Evolutionary conservation across 2,329 filamentous ascomycete genomes (phyloP), one percentile per base, ranked within the genome.

Genomic region (Orbilia brochopaga): DNA sequence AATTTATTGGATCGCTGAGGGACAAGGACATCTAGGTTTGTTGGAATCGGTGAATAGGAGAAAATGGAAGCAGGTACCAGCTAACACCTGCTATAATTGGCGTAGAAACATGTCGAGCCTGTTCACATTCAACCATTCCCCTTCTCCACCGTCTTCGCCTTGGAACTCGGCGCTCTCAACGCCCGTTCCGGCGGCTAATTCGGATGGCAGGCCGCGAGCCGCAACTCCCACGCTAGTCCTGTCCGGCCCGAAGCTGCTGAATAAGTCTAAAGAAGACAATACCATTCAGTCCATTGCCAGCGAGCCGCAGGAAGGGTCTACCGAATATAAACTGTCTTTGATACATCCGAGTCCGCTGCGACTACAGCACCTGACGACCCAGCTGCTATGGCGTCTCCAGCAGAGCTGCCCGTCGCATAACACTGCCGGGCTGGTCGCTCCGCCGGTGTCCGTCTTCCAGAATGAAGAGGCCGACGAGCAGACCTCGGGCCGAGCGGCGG

Each of bases 301-400:
- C 11, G 94, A 99, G 79, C 93, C 93, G 4, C 92, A 97, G 78
- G 89, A 95, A 74, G 94, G 94, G 0, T 92, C 94, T 17, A 95
- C 91, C 0, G 94, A 99, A 80, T 99, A 99, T 81, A 99, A 99
- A 79, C 81, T 99, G 48, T 94, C 97, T 80, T 83, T 99, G 76
- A 46, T 79, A 76, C 77, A 66, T 17, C 75, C 74, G 24, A 77
- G 73, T 48, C 76, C 78, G 23, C 77, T 79, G 75, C 86, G 94
- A 51, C 83, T 97, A 15, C 89, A 96, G 77, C 91, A 97, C 77
- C 81, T 99, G 73, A 99, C 93, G 0, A 99, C 94, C 0, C 94
- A 99, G 79, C 83, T 99, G 23, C 82, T 99, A 5, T 99, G 94
- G 94, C 86, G 94, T 54, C 80, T 99, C 65, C 92, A 97, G 78